phyloP scores from a whole-genome alignment of 306 rosid genomes.

The Cotoneaster glaucophyllus region DNA sequence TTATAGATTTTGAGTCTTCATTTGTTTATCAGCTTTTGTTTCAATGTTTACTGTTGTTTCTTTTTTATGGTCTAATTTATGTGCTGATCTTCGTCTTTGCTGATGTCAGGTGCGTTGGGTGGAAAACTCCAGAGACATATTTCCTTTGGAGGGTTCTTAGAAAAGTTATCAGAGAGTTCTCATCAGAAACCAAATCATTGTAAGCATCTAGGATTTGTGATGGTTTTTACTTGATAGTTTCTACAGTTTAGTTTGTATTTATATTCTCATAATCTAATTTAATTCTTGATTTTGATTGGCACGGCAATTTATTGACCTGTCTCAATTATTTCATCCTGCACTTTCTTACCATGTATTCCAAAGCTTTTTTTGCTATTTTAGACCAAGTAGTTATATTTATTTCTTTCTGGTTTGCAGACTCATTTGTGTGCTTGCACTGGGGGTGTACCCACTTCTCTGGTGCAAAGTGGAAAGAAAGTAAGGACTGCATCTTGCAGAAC shows the following conservation, averaged over 20 bases:
- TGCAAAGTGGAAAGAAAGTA: conserved; percentile 9
- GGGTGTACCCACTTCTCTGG: conserved; percentile 15
- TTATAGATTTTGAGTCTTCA: background rate
- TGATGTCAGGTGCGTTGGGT: background rate
- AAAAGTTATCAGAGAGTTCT: background rate
- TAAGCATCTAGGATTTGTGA: background rate
- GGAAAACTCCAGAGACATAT: background rate
- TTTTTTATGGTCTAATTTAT: background rate
- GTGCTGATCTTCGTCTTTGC: conserved; percentile 5
- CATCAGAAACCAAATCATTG: background rate
- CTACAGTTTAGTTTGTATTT: background rate
- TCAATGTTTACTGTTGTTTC: background rate
- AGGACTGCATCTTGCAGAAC: conserved; percentile 11
- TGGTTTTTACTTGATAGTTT: background rate
- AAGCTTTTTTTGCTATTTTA: background rate
- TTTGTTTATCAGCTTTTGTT: background rate
- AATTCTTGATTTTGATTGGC: no score
- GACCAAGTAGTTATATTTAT: background rate
- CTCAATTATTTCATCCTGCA: background rate
- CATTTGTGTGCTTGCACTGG: conserved; percentile 15
- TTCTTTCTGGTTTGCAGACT: conserved; percentile 4
- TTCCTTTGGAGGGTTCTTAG: background rate
- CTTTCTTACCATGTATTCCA: background rate
- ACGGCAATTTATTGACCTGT: background rate
- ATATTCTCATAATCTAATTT: background rate